Evolutionary conservation across 2,329 filamentous ascomycete genomes (phyloP), one percentile per base, ranked within the genome.

Genomic region (Paraphoma chrysanthemicola): DNA sequence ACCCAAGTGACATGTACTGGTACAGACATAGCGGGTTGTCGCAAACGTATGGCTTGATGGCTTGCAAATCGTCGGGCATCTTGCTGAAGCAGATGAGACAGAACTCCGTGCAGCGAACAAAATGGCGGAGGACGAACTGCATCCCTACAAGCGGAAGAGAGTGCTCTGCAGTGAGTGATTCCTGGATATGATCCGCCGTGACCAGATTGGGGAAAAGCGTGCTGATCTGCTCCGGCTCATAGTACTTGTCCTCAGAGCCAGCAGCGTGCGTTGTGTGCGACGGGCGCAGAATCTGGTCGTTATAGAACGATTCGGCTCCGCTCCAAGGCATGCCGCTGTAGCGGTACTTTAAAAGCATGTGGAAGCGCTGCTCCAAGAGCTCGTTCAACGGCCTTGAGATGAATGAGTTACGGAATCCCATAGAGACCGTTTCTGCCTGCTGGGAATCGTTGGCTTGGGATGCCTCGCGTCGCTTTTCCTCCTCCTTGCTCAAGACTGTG

Each of bases 1-100:
- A 89, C 0, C 92, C 92, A n/a, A 96, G 81, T 14, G 86, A 83
- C 83, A 96, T 90, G 77, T 95, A 96, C 70, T 97, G 93, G 68
- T 91, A 96, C 4, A 96, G 80, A 68, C 93, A 97, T 3, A 97
- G 81, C 1, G 83, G 81, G 11, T 86, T 84, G 18, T 86, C 85
- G 76, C 93, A 97, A 44, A 97, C 92, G 59, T 83, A 83, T 2
- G 90, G 90, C 64, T 91, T 92, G 57, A 93, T 80, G 1, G 89
- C 86, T 66, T 89, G 86, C 38, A 94, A 88, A 0, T 86, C 84
- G 2, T 82, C 82, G 1, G 85, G 75, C 36, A 91, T 83, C 63
- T 84, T 88, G 63, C 85, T 85, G 74, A 96, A 91, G 68, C 93
- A 97, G 23, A 93, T 88, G 52, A 96, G 83, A 74, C 93, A 97